A percentile compares a stretch with the other conserved stretches of the same genome.
Conservation (phyloP, 1,284 basidiomycete species). For the Ceratobasidium sp. region DNA sequence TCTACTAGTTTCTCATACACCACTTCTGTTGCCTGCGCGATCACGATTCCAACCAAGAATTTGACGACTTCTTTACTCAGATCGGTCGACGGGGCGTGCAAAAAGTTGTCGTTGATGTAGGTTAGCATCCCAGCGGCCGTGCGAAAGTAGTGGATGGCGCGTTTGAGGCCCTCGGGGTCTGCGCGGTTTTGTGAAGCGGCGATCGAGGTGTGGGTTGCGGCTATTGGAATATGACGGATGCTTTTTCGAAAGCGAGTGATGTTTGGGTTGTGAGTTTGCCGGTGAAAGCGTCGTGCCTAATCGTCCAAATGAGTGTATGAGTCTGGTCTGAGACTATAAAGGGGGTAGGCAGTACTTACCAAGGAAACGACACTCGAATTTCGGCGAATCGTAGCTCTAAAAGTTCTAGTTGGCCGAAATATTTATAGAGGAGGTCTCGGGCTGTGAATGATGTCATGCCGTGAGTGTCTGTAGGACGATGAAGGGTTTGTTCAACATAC, state of each 20-base stretch:
- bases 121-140: constrained; percentile 97
- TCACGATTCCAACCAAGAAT: constrained; percentile 83
- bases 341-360: constrained; percentile 52
- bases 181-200: constrained; percentile 82
- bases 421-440: constrained; percentile 96
- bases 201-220: constrained; percentile 90
- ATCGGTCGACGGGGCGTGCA: constrained; percentile 98
- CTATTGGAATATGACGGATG: constrained; percentile 96
- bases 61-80: constrained; percentile 94
- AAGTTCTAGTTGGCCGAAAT: constrained; percentile 98
- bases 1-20: constrained; percentile 95
- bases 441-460: constrained; percentile 54
- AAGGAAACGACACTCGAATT: constrained; percentile 93
- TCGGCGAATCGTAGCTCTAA: constrained; percentile 97
- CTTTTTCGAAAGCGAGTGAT: constrained; percentile 98
- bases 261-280: constrained; percentile 92
- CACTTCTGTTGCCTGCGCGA: constrained; percentile 95
- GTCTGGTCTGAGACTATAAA: constrained; percentile 43
- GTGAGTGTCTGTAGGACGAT: neutral
- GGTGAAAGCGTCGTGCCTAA: constrained; percentile 92
- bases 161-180: constrained; percentile 93
- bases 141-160: constrained; percentile 90
- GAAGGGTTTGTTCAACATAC: constrained; percentile 54
- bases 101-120: constrained; percentile 99
- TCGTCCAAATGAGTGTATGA: neutral